These are phyloP conservation scores for Cyberlindnera xylosilytica DNA, from an alignment of 805 yeast genomes.

Conservation along the genomic window DNA sequence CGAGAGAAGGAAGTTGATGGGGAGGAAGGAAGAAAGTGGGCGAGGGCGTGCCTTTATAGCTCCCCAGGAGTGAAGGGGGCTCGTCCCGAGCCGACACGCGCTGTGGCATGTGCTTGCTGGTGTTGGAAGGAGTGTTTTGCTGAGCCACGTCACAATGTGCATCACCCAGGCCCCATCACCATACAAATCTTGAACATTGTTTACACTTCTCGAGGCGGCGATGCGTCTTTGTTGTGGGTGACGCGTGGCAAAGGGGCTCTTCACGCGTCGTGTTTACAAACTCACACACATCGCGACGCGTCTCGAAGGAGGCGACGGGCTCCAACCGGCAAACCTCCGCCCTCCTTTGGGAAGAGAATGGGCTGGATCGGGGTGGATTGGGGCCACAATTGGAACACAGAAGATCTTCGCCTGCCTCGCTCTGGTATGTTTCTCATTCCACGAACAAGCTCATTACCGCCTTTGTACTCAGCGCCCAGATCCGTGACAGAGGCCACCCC, in stretches of 20 bases:
- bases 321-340: too few relatives aligned
- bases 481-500: too few relatives aligned
- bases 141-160: background rate
- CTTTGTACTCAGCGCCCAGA: too few relatives aligned
- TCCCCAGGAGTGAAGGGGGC: too few relatives aligned
- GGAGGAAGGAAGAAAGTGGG: background rate
- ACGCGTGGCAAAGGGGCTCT: background rate
- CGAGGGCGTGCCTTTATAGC: background rate
- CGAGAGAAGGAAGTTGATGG: background rate
- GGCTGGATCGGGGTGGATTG: too few relatives aligned
- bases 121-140: too few relatives aligned
- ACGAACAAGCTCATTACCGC: too few relatives aligned
- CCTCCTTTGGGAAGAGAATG: too few relatives aligned
- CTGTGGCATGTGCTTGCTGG: background rate
- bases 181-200: background rate
- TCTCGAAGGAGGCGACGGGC: background rate
- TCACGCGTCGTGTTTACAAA: background rate
- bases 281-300: too few relatives aligned
- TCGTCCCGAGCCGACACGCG: background rate
- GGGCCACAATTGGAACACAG: too few relatives aligned
- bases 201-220: background rate
- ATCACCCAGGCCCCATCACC: background rate
- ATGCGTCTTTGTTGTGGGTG: background rate
- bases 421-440: too few relatives aligned
- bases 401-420: too few relatives aligned